Conservation (phyloP, 768 basidiomycete genomes). For the Steccherinum ochraceum region DNA sequence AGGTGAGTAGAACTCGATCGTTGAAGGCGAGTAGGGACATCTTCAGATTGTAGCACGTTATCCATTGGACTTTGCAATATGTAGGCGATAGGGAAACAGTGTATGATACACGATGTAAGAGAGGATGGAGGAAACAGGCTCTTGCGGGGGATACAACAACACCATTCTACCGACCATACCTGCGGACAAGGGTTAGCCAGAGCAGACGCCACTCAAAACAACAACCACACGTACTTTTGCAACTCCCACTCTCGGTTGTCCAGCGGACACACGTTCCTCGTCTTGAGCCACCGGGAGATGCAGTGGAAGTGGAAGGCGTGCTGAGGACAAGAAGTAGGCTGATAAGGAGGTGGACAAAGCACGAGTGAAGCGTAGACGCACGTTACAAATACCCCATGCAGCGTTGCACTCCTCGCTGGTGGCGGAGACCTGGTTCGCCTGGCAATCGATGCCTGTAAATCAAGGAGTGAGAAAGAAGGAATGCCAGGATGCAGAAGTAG, state of each 20-base stretch:
- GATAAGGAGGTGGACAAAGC: background rate
- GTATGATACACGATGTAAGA: background rate
- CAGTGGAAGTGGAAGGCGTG: constrained; percentile 99
- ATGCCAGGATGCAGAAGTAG: constrained; percentile 3
- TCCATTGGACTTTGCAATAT: too few relatives aligned
- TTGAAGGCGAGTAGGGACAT: too few relatives aligned
- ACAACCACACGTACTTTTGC: constrained; percentile 68
- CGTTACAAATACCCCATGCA: constrained; percentile 99
- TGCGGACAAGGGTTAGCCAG: too few relatives aligned
- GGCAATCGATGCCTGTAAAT: constrained; percentile 90
- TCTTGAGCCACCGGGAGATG: constrained; percentile 99
- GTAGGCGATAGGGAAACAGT: background rate
- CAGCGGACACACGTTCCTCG: constrained; percentile 88
- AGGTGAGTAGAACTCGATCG: too few relatives aligned
- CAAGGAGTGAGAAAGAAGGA: constrained; percentile 2
- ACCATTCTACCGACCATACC: constrained; percentile 37
- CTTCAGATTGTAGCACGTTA: too few relatives aligned
- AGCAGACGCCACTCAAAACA: background rate
- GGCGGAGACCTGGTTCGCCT: constrained; percentile 97
- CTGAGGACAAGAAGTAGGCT: constrained; percentile 32
- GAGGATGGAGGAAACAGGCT: background rate
- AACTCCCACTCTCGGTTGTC: constrained; percentile 97
- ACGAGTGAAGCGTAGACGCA: constrained; percentile 29
- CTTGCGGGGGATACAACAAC: background rate
- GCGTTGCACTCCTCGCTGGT: constrained; percentile 97